A percentile compares a stretch with the other conserved stretches of the same genome.
These are phyloP conservation scores for Podospora pseudoanserina DNA, from an alignment of 495 filamentous ascomycete species.

Conservation along the genomic window DNA sequence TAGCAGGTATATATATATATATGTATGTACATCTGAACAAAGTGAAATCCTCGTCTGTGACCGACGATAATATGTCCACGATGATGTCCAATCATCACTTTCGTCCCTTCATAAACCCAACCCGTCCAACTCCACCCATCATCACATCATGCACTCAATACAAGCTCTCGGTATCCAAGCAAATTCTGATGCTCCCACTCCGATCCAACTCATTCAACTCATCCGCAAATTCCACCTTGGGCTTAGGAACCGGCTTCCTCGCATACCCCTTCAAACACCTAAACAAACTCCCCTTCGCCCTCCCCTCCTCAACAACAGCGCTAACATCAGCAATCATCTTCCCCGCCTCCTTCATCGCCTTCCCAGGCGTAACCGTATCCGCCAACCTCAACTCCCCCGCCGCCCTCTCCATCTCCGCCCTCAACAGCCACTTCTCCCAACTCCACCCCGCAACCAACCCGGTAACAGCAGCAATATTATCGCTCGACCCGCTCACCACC, in stretches of 20 bases:
- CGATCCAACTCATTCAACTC: constrained; percentile 16
- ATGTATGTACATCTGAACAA: not conserved
- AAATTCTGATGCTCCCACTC: constrained; percentile 21
- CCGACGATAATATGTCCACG: not conserved
- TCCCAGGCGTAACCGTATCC: constrained; percentile 44
- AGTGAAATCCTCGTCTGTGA: not conserved
- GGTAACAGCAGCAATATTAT: constrained; percentile 68
- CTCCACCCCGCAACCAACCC: constrained; percentile 83
- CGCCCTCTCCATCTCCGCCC: constrained; percentile 78
- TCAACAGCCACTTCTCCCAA: constrained; percentile 96
- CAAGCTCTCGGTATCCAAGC: constrained; percentile 19
- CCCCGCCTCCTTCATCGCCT: constrained; percentile 45
- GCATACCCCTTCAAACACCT: constrained; percentile 83
- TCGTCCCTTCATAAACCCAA: not conserved
- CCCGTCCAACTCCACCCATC: not conserved
- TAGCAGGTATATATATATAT: not conserved
- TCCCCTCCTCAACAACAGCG: constrained; percentile 78
- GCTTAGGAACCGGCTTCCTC: constrained; percentile 62
- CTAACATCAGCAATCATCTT: constrained; percentile 71
- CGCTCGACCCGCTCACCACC: constrained; percentile 66
- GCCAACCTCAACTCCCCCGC: constrained; percentile 56
- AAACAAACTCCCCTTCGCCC: constrained; percentile 76
- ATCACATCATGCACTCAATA: not conserved
- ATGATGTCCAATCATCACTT: not conserved
- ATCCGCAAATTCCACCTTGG: constrained; percentile 6